phyloP scores from a whole-genome alignment of 108 stramenopile genomes.

The Nitzschia sp. region DNA sequence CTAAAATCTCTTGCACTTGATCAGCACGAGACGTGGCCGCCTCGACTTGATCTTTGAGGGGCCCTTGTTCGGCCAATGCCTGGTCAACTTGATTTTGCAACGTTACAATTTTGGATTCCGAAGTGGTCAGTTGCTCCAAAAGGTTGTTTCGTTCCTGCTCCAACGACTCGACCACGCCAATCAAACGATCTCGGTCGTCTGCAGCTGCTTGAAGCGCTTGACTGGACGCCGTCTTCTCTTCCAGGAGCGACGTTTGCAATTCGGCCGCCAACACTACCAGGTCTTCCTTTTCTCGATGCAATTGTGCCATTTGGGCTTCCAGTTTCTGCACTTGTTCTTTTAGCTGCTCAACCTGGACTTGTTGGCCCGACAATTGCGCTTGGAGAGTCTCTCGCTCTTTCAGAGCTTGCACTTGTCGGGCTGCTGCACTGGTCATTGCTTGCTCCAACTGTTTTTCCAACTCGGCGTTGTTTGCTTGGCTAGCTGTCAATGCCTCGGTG shows the following conservation, averaged over 20 bases:
- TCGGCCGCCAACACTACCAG: neutral
- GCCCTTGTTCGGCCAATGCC: neutral
- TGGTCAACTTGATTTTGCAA: neutral
- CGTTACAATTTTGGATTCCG: neutral
- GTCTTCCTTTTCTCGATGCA: slow-evolving; percentile 4
- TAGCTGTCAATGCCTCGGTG: neutral
- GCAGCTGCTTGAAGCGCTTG: neutral
- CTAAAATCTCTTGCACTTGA: neutral
- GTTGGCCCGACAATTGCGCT: neutral
- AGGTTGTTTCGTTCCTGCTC: neutral
- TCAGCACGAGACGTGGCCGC: neutral
- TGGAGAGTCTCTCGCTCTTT: neutral
- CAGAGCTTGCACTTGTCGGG: neutral
- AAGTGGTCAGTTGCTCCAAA: neutral
- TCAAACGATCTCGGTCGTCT: neutral
- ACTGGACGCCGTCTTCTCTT: neutral
- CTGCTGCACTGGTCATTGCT: neutral
- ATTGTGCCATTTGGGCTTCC: neutral
- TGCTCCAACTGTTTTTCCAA: neutral
- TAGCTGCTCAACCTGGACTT: neutral
- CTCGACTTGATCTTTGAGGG: slow-evolving; percentile 1
- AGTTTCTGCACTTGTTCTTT: neutral
- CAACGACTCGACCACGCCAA: neutral
- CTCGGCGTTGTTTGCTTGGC: neutral
- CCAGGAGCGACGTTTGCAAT: neutral